Evolutionary conservation across 2,329 filamentous ascomycete species (phyloP).

Genomic region (Fusarium clavum): DNA sequence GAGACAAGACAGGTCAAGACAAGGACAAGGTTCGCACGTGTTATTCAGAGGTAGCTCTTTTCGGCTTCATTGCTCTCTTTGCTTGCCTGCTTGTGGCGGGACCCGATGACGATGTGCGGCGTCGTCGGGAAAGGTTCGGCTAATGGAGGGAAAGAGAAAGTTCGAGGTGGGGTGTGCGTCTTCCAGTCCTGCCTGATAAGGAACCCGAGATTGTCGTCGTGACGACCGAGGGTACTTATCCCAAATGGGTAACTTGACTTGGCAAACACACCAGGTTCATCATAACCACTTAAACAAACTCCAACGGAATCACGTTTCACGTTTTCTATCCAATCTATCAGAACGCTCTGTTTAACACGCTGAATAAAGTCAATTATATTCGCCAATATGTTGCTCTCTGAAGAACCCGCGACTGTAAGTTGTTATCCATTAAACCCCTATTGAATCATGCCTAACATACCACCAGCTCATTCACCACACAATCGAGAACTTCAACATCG

Average conservation of each 20-base stretch:
- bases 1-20: neutral
- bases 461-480: slow-evolving; percentile 88
- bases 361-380: neutral
- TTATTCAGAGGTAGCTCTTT: slow-evolving; percentile 32
- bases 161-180: neutral
- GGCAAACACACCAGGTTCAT: slow-evolving; percentile 21
- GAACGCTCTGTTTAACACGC: no score
- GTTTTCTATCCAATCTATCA: neutral
- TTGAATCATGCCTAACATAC: slow-evolving; percentile 16
- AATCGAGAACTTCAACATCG: slow-evolving; percentile 93
- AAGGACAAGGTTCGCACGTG: slow-evolving; percentile 21
- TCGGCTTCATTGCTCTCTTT: slow-evolving; percentile 21
- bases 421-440: neutral
- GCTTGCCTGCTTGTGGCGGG: slow-evolving; percentile 39
- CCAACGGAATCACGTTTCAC: neutral
- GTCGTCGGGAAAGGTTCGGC: slow-evolving; percentile 39
- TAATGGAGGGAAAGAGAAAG: neutral
- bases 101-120: slow-evolving; percentile 43
- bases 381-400: slow-evolving; percentile 88
- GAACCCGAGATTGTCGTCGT: slow-evolving; percentile 47
- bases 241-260: slow-evolving; percentile 6
- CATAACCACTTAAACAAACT: slow-evolving; percentile 9
- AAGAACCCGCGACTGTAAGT: slow-evolving; percentile 86
- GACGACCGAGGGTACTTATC: slow-evolving; percentile 41
- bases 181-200: neutral